These are phyloP conservation scores for Harrya chromipes DNA, from an alignment of 768 basidiomycete species.

Conservation along the genomic window DNA sequence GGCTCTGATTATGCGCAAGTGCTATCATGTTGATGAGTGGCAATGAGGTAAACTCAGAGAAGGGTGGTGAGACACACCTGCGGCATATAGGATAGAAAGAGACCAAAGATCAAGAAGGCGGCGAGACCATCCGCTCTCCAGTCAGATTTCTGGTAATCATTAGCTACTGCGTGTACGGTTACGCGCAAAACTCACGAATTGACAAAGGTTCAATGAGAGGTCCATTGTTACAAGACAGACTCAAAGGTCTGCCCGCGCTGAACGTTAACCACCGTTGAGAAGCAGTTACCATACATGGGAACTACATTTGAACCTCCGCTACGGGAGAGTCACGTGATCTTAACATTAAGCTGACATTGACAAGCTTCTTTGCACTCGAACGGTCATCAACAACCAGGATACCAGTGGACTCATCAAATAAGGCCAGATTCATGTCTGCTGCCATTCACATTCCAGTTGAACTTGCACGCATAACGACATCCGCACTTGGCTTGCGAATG, in stretches of 20 bases:
- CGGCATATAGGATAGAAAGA: constrained; percentile 80
- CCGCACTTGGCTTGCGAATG: constrained; percentile 6
- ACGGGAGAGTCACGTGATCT: constrained; percentile 1
- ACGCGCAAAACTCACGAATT: constrained; percentile 14
- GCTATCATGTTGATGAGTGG: constrained; percentile 40
- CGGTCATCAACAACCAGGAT: background rate
- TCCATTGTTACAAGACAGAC: background rate
- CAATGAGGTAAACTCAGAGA: background rate
- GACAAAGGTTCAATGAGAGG: constrained; percentile 9
- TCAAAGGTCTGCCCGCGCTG: too few relatives aligned
- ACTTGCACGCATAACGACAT: constrained; percentile 14
- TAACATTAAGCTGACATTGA: background rate
- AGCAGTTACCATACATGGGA: background rate
- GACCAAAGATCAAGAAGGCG: constrained; percentile 65
- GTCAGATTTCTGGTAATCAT: constrained; percentile 58
- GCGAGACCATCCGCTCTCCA: constrained; percentile 61
- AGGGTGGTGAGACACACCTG: constrained; percentile 47
- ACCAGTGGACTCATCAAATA: background rate
- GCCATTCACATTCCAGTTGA: constrained; percentile 4
- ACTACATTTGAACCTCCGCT: background rate
- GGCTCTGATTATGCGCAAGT: constrained; percentile 73
- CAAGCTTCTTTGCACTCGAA: background rate
- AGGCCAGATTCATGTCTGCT: background rate
- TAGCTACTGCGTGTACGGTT: background rate
- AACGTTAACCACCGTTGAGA: too few relatives aligned